Evolutionary conservation across 345 rosid species (phyloP).

Genomic region (Citrus cavaleriei): DNA sequence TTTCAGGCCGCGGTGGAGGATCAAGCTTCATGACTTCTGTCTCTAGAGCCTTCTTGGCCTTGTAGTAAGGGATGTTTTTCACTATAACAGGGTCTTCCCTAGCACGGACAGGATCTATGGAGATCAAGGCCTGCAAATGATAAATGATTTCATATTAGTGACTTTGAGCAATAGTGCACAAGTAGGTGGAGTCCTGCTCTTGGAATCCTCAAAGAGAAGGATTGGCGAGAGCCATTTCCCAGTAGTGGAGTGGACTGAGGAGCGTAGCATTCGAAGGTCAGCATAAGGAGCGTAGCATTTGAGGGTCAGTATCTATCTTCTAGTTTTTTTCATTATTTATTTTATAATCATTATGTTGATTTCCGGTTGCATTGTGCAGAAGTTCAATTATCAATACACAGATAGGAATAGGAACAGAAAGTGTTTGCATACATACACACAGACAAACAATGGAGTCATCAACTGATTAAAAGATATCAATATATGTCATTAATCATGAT

Average conservation of each 20-base stretch:
- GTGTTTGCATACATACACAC: not conserved
- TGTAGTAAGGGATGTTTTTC: slow-evolving; percentile 79
- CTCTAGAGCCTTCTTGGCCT: slow-evolving; percentile 79
- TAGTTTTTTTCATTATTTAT: too few species aligned
- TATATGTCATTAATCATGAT: not conserved
- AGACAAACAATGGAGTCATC: not conserved
- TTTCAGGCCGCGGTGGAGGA: slow-evolving; percentile 85
- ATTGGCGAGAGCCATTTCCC: slow-evolving; percentile 36
- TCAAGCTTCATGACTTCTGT: slow-evolving; percentile 65
- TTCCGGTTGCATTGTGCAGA: not conserved
- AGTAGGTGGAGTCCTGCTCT: not conserved
- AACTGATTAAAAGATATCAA: not conserved
- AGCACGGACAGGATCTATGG: slow-evolving; percentile 85
- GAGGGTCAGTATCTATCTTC: too few species aligned
- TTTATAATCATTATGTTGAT: too few species aligned
- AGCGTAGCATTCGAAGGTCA: too few species aligned
- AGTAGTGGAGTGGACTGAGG: too few species aligned
- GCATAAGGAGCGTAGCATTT: too few species aligned
- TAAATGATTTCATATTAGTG: not conserved
- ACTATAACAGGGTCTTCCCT: slow-evolving; percentile 74
- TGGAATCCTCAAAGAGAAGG: not conserved
- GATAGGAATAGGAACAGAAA: not conserved
- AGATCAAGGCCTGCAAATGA: slow-evolving; percentile 60
- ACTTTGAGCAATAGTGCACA: not conserved
- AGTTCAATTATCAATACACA: not conserved